These are phyloP conservation scores for Scheffersomyces stambukii DNA, from an alignment of 1,139 yeast species.

Conservation along the genomic window DNA sequence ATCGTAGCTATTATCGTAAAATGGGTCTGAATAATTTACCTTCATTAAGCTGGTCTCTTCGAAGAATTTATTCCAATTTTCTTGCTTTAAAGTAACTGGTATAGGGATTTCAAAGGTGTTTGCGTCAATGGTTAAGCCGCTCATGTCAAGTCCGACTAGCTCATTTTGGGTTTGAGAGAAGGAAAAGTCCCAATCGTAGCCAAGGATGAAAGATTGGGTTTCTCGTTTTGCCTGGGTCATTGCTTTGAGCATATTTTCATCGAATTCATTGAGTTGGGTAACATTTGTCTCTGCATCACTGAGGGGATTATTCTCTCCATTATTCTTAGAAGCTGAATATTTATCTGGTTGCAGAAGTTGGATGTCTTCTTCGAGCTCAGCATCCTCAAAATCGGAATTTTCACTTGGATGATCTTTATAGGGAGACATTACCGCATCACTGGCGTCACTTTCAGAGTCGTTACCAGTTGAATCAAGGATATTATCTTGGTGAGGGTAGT, in stretches of 20 bases:
- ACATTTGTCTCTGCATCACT: slow-evolving; percentile 1
- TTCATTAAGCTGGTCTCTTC: slow-evolving; percentile 45
- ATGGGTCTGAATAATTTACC: slow-evolving; percentile 60
- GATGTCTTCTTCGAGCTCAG: too few relatives aligned
- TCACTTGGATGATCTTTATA: too few relatives aligned
- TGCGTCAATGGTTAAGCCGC: slow-evolving; percentile 8
- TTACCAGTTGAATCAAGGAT: too few relatives aligned
- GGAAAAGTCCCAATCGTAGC: slow-evolving; percentile 7
- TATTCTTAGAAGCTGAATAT: too few relatives aligned
- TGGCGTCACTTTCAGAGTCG: too few relatives aligned
- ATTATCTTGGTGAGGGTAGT: too few relatives aligned
- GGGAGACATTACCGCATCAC: too few relatives aligned
- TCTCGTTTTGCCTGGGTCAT: slow-evolving; percentile 15
- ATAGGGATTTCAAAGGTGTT: slow-evolving; percentile 15
- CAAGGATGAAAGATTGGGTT: slow-evolving; percentile 1
- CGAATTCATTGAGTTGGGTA: slow-evolving; percentile 11
- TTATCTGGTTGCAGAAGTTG: too few relatives aligned
- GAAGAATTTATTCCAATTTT: slow-evolving; percentile 29
- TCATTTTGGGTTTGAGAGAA: slow-evolving; percentile 7
- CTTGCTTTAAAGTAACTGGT: slow-evolving; percentile 17
- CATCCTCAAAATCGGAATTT: too few relatives aligned
- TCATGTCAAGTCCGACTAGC: slow-evolving; percentile 2
- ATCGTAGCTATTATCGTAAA: slow-evolving; percentile 50
- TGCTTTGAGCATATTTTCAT: slow-evolving; percentile 11
- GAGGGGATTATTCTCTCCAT: too few relatives aligned